Conservation (phyloP, 2,329 filamentous ascomycete genomes). For the Aspergillus hortae region DNA sequence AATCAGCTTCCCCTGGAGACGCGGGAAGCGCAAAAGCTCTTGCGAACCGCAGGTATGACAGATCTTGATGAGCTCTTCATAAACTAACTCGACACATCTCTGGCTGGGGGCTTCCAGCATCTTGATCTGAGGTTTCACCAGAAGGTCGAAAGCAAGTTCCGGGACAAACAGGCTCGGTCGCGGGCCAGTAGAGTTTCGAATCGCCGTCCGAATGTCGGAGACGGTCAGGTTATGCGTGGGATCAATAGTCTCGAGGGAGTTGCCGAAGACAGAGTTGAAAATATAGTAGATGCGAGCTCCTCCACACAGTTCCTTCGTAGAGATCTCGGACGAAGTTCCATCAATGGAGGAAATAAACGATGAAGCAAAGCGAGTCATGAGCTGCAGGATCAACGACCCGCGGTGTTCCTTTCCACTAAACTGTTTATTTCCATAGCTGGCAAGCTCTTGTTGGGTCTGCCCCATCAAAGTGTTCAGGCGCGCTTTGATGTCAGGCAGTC, state of each 20-base stretch:
- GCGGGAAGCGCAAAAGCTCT: slow-evolving; percentile 85
- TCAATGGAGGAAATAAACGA: slow-evolving; percentile 99
- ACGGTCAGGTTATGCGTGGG: slow-evolving; percentile 93
- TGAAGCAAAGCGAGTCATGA: slow-evolving; percentile 97
- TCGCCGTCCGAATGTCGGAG: slow-evolving; percentile 92
- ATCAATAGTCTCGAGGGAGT: slow-evolving; percentile 91
- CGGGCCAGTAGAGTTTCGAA: slow-evolving; percentile 95
- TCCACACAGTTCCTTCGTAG: slow-evolving; percentile 94
- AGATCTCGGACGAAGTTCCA: slow-evolving; percentile 97
- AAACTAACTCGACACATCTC: slow-evolving; percentile 94
- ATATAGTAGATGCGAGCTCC: slow-evolving; percentile 97
- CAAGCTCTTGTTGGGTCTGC: slow-evolving; percentile 97
- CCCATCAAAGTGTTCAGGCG: slow-evolving; percentile 97
- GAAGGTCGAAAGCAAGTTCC: slow-evolving; percentile 92
- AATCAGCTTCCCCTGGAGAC: slow-evolving; percentile 93
- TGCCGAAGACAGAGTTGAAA: slow-evolving; percentile 98
- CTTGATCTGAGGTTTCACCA: slow-evolving; percentile 98
- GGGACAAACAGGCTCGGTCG: slow-evolving; percentile 94
- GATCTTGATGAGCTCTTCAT: slow-evolving; percentile 98
- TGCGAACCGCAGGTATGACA: slow-evolving; percentile 97
- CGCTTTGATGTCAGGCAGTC: slow-evolving; percentile 95
- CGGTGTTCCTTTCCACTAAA: slow-evolving; percentile 97
- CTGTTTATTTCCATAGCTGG: slow-evolving; percentile 95
- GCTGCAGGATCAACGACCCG: slow-evolving; percentile 87
- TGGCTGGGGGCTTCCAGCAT: slow-evolving; percentile 91